Percentiles rank a stretch among this genome's conserved stretches.
Evolutionary conservation across 164 flowering plant genomes (phyloP).

Genomic region (Cinnamomum chago): DNA sequence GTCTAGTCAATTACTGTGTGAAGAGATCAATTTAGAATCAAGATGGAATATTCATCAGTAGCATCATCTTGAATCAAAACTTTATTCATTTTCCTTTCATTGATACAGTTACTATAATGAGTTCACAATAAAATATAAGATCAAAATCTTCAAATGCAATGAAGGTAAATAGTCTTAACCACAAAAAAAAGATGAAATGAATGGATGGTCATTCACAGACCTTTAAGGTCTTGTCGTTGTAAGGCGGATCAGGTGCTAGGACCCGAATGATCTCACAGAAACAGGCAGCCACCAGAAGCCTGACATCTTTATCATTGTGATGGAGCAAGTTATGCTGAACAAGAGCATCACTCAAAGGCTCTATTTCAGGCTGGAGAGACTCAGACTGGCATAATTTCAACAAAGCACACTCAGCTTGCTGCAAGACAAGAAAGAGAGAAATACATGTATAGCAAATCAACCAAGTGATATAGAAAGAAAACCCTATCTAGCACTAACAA

Average conservation of each 20-base stretch:
- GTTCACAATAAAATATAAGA: no score
- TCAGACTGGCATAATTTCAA: conserved; percentile 59
- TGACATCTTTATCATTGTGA: conserved; percentile 77
- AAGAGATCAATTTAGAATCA: not conserved
- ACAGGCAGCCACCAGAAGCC: conserved; percentile 64
- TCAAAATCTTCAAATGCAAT: no score
- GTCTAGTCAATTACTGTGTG: not conserved
- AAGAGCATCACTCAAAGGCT: conserved; percentile 54
- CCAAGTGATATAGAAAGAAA: not conserved
- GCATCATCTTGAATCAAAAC: no score
- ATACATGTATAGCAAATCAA: conserved; percentile 1
- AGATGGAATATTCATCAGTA: not conserved
- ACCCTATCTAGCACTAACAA: not conserved
- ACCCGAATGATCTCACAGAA: conserved; percentile 75
- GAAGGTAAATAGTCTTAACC: not conserved
- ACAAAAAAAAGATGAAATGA: no score
- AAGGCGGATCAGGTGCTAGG: conserved; percentile 86
- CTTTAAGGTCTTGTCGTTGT: conserved; percentile 53
- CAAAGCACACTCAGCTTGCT: conserved; percentile 76
- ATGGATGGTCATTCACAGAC: conserved; percentile 12
- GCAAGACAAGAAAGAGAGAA: conserved; percentile 13
- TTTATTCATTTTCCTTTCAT: no score
- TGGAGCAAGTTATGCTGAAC: conserved; percentile 44
- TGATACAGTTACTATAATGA: no score
- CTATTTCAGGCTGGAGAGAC: conserved; percentile 33